Percentiles rank a stretch among this genome's conserved stretches.
Conservation (phyloP, 257 asterid genomes). For the Pogostemon cablin region DNA sequence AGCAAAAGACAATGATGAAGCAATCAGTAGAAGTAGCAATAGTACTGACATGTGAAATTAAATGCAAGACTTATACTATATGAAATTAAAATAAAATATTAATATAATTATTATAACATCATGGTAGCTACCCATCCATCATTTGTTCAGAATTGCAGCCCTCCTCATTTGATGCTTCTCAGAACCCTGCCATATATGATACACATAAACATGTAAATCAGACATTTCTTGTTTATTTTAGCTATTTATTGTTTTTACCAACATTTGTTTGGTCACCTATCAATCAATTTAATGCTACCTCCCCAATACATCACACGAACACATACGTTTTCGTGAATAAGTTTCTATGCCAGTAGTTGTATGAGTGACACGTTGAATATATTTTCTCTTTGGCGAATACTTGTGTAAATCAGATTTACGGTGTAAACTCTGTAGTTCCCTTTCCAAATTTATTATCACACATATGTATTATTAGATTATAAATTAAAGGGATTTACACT, state of each 20-base stretch:
- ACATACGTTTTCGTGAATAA: no score
- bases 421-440: no score
- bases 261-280: conserved; percentile 6
- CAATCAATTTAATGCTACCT: not conserved
- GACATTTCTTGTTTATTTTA: not conserved
- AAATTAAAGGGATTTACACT: no score
- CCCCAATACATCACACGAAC: not conserved
- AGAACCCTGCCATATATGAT: conserved; percentile 45
- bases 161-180: conserved; percentile 60
- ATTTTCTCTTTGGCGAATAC: no score
- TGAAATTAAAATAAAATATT: conserved; percentile 11
- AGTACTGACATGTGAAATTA: conserved; percentile 16
- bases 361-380: no score
- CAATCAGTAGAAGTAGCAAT: conserved; percentile 6
- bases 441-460: no score
- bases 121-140: not conserved
- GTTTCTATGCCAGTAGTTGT: no score
- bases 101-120: not conserved
- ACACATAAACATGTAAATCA: not conserved
- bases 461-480: no score
- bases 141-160: conserved; percentile 51
- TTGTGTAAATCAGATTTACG: no score
- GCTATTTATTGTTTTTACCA: not conserved
- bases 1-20: not conserved
- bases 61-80: conserved; percentile 18